Evolutionary conservation across 139 green algal genomes (phyloP).

Genomic region (Gonium pectorale): DNA sequence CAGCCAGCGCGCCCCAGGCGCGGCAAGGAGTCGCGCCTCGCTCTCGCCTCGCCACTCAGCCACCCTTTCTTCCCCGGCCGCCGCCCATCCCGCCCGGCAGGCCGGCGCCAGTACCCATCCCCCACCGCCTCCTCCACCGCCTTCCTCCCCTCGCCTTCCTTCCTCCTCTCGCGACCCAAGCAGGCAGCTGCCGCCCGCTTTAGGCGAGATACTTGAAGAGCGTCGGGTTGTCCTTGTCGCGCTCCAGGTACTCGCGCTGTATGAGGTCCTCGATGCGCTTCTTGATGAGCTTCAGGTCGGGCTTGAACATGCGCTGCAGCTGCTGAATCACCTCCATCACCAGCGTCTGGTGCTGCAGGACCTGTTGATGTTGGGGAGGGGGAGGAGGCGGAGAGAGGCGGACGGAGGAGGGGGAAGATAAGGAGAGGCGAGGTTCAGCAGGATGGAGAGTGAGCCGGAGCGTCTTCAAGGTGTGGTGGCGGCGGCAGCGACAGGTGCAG

Average conservation of each 20-base stretch:
- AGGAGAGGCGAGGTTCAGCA: too few relatives aligned
- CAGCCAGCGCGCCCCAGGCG: too few relatives aligned
- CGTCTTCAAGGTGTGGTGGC: too few relatives aligned
- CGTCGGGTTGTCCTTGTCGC: slow-evolving; percentile 84
- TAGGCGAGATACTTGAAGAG: slow-evolving; percentile 84
- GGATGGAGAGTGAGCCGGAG: too few relatives aligned
- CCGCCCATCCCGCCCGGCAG: not conserved
- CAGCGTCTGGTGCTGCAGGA: slow-evolving; percentile 91
- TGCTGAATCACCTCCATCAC: slow-evolving; percentile 97
- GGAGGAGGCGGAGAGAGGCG: slow-evolving; percentile 63
- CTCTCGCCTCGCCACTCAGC: too few relatives aligned
- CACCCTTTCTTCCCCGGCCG: not conserved
- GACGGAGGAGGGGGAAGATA: not conserved
- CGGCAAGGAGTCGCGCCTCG: too few relatives aligned
- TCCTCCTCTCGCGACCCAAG: too few relatives aligned
- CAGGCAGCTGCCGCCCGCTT: slow-evolving; percentile 13
- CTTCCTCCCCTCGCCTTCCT: not conserved
- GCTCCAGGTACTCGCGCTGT: slow-evolving; percentile 94
- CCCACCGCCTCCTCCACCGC: too few relatives aligned
- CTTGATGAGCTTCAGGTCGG: slow-evolving; percentile 98
- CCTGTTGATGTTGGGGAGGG: slow-evolving; percentile 64
- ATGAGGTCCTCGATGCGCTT: slow-evolving; percentile 96
- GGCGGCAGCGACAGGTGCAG: too few relatives aligned
- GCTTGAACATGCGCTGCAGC: slow-evolving; percentile 96
- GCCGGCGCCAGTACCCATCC: not conserved